A percentile compares a stretch with the other conserved stretches of the same genome.
Conservation (phyloP, 2,329 filamentous ascomycete genomes). For the Alternaria gansuensis region DNA sequence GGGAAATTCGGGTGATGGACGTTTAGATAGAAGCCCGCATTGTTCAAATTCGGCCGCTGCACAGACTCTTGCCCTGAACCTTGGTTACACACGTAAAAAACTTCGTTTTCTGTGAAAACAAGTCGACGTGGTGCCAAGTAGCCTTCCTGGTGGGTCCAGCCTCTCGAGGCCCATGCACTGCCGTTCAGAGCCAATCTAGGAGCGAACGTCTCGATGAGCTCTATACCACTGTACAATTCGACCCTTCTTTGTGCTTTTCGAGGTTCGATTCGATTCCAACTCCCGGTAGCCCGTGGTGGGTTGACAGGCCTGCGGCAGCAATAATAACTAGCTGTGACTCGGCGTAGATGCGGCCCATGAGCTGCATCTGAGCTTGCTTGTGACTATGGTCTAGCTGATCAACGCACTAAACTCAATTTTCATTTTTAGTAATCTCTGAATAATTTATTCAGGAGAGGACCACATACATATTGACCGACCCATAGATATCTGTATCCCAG, state of each 20-base stretch:
- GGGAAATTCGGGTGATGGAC: not conserved
- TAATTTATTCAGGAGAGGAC: fast-evolving
- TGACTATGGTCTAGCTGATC: not conserved
- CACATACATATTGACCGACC: not conserved
- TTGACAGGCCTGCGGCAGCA: not conserved
- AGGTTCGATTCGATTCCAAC: not conserved
- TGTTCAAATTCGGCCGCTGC: too few species aligned
- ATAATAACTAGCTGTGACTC: not conserved
- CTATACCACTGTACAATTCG: not conserved
- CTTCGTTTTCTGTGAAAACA: not conserved
- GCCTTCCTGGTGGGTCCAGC: not conserved
- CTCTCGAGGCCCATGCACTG: not conserved
- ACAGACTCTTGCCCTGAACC: not conserved
- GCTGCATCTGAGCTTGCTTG: not conserved
- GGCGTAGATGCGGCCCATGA: not conserved
- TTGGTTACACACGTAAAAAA: fast-evolving
- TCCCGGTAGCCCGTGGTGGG: not conserved
- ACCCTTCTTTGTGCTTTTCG: fast-evolving
- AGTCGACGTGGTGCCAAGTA: not conserved
- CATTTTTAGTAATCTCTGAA: not conserved
- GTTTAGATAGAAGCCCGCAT: not conserved
- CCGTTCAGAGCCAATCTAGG: fast-evolving
- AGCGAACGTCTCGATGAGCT: not conserved
- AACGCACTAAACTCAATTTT: not conserved
- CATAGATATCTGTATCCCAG: not conserved